Evolutionary conservation across 106 monocot genomes (phyloP).

Genomic region (Gastrodia elata): DNA sequence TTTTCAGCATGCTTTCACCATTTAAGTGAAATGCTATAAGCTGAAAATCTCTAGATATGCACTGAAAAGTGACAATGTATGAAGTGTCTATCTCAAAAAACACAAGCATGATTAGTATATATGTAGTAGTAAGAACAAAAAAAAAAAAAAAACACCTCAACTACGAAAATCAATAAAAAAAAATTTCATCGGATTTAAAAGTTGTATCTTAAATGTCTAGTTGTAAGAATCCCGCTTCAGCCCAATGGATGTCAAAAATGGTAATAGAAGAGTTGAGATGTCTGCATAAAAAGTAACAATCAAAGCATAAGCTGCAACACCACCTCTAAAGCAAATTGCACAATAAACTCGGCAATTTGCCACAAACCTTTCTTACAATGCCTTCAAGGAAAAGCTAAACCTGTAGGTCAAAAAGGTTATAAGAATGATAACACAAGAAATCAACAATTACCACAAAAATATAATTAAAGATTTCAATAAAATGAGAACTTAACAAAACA

Average conservation of each 20-base stretch:
- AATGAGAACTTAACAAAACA: not conserved
- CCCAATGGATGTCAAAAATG: constrained; percentile 2
- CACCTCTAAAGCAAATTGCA: not conserved
- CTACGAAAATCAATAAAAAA: not conserved
- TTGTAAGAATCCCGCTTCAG: not conserved
- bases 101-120: constrained; percentile 1
- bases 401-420: constrained; percentile 9
- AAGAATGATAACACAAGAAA: constrained; percentile 2
- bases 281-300: not conserved
- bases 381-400: not conserved
- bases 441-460: not conserved
- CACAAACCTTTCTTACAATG: constrained; percentile 11
- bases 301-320: not conserved
- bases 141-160: not conserved
- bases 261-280: not conserved
- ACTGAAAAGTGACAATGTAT: not conserved
- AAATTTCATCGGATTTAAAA: not conserved
- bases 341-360: constrained; percentile 5
- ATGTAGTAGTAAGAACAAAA: not conserved
- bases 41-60: constrained; percentile 3
- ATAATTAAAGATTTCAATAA: not conserved
- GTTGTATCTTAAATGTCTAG: constrained; percentile 1
- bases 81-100: not conserved
- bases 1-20: constrained; percentile 11
- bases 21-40: constrained; percentile 2